Base-by-base conservation (phyloP, 495 filamentous ascomycete species). In the Trypethelium eluteriae region DNA sequence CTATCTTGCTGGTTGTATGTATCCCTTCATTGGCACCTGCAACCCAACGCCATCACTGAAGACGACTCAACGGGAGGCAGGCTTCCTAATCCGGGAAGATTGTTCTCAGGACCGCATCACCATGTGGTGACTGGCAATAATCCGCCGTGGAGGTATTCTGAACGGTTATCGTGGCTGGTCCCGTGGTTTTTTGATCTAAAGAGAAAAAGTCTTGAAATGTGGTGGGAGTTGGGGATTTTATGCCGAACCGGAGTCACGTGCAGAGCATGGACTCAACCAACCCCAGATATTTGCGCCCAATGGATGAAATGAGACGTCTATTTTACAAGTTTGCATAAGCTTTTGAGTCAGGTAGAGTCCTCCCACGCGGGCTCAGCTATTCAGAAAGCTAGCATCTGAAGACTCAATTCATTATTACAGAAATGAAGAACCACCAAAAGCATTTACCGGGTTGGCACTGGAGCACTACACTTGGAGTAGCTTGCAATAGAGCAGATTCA, bases 151-250 rank as follows among this genome's bases (percentile, higher is more conserved):
- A 67, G 41, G 46, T 32, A 38, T 39, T 53, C 36, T 47, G 62
- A 64, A 66, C 67, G 68, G 66, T 70, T 67, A 67, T 74, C 72
- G 72, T 74, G 72, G 72, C 72, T 70, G 72, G 72, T 69, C 71
- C 69, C 69, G 72, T 71, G 68, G 18, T 38, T 71, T 74, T 74
- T 74, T 69, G 65, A 68, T 68, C 56, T 68, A 50, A 65, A 70
- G 63, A 56, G 62, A 68, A 67, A 70, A 62, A 62, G 32, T 3
- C 3, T 34, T 14, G n/a, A 36, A 36, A 25, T 62, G 59, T 32
- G 38, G 59, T 53, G 11, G 11, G n/a, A 25, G 49, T 25, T 7
- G n/a, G 5, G 49, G 49, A 16, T 25, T 53, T 53, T 16, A 18
- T 53, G 16, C 49, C 49, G 9, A 53, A 5, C 5, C 49, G 7